Evolutionary conservation across 179 eudicot genomes (phyloP), one percentile per base, ranked within the genome.

Genomic region (Silene coronaria): DNA sequence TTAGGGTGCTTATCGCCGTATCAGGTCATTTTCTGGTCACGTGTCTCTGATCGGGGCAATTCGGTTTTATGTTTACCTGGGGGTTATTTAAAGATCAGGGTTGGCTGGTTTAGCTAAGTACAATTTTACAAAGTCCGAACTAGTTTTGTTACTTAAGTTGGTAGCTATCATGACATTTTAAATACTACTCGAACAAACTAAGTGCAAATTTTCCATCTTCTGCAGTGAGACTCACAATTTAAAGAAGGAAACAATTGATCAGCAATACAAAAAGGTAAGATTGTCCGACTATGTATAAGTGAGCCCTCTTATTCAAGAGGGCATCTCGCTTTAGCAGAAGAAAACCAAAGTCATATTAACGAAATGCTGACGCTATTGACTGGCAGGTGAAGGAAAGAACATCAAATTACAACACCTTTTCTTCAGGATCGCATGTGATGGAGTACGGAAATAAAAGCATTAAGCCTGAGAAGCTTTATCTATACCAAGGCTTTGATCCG

Each of bases 341-440:
- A 14, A 38, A 51, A 58, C 23, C 24, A 23, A 6, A 26, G 11
- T 32, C n/a, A 59, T 53, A 42, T 21, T 5, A 4, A 22, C n/a
- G 55, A 0, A 4, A 36, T 65, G 19, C 24, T 17, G 34, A n/a
- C 24, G 69, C n/a, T 48, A 32, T 59, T 67, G 2, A 69, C 34
- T 46, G 76, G 71, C 76, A 91, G 99, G 97, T 95, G 10, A 95
- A 89, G 78, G 82, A 77, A 13, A 82, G 99, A 60, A 95, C 99
- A 34, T 91, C 95, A 13, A 91, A 92, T 78, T 72, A 51, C 82
- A 86, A 94, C 76, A 87, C 88, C 2, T 92, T 84, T 62, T 76
- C 67, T 1, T 65, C 85, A 0, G 97, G 97, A 72, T 95, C 97
- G 3, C 99, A 95, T 76, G 99, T 95, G 62, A 95, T 95, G 99